phyloP scores from a whole-genome alignment of 352 stramenopile genomes.

The Pythium sukuiense region DNA sequence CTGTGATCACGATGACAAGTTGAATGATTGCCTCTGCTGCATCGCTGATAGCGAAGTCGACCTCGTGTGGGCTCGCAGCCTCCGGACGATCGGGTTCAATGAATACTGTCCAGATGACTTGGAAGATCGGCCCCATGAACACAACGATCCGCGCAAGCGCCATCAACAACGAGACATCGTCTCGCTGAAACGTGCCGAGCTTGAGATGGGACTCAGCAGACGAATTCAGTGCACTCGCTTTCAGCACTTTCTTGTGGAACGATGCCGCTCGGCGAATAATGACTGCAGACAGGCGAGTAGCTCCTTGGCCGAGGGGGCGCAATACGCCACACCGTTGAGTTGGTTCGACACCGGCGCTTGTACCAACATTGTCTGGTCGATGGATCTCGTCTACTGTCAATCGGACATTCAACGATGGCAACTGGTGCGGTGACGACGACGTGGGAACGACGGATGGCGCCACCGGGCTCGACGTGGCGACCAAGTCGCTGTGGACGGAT shows the following conservation, averaged over 20 bases:
- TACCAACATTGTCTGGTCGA: too few relatives aligned
- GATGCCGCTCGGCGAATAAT: constrained; percentile 7
- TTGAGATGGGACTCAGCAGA: constrained; percentile 29
- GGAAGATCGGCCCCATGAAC: constrained; percentile 12
- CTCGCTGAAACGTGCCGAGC: constrained; percentile 25
- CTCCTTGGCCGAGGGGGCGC: not conserved
- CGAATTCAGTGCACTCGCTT: constrained; percentile 21
- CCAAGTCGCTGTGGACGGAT: not conserved
- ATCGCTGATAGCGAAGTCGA: constrained; percentile 11
- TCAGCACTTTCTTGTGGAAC: constrained; percentile 38
- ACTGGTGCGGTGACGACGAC: not conserved
- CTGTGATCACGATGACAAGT: constrained; percentile 15
- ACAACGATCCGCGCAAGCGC: constrained; percentile 16
- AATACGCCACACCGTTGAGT: not conserved
- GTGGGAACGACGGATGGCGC: not conserved
- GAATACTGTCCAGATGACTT: constrained; percentile 20
- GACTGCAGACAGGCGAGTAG: constrained; percentile 7
- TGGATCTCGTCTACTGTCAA: not conserved
- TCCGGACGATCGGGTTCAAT: constrained; percentile 11
- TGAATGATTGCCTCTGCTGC: constrained; percentile 18
- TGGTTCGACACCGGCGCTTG: not conserved
- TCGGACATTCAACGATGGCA: not conserved
- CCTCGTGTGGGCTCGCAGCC: not conserved
- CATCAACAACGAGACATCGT: constrained; percentile 31
- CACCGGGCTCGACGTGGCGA: not conserved